These are phyloP conservation scores for Pelargonium nanum DNA, from an alignment of 345 rosid genomes.

Conservation along the genomic window DNA sequence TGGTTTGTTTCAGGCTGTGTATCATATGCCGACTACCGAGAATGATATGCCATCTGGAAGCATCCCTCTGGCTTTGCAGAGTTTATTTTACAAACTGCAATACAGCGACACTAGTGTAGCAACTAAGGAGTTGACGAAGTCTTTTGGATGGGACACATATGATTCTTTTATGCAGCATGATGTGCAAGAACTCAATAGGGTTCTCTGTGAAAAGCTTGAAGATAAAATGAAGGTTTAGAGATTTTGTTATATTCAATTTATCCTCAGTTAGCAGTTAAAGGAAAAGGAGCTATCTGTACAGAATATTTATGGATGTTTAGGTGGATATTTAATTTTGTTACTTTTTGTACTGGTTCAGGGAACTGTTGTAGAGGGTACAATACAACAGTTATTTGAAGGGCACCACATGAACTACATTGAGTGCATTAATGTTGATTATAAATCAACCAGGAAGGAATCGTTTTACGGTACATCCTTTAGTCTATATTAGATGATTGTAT, in stretches of 20 bases:
- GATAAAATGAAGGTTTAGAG: constrained; percentile 53
- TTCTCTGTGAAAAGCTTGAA: constrained; percentile 49
- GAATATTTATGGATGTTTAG: background rate
- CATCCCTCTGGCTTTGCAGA: constrained; percentile 53
- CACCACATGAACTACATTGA: constrained; percentile 58
- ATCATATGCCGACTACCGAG: constrained; percentile 59
- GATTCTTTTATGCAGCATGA: constrained; percentile 62
- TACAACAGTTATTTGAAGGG: constrained; percentile 55
- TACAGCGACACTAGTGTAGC: constrained; percentile 53
- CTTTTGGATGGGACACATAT: constrained; percentile 61
- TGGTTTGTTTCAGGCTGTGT: constrained; percentile 36
- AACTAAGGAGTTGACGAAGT: constrained; percentile 46
- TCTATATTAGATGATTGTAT: background rate
- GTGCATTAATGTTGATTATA: constrained; percentile 51
- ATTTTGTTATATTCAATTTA: background rate
- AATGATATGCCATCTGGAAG: constrained; percentile 58
- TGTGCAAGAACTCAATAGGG: constrained; percentile 57
- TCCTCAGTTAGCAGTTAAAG: no score
- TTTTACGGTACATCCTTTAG: constrained; percentile 29
- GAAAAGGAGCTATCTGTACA: background rate
- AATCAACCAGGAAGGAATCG: constrained; percentile 52
- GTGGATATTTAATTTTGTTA: background rate
- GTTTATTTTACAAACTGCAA: constrained; percentile 55
- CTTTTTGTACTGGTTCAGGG: constrained; percentile 20
- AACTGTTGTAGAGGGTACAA: constrained; percentile 58